Evolutionary conservation across 345 rosid genomes (phyloP).

Genomic region (Eucalyptus cloeziana): DNA sequence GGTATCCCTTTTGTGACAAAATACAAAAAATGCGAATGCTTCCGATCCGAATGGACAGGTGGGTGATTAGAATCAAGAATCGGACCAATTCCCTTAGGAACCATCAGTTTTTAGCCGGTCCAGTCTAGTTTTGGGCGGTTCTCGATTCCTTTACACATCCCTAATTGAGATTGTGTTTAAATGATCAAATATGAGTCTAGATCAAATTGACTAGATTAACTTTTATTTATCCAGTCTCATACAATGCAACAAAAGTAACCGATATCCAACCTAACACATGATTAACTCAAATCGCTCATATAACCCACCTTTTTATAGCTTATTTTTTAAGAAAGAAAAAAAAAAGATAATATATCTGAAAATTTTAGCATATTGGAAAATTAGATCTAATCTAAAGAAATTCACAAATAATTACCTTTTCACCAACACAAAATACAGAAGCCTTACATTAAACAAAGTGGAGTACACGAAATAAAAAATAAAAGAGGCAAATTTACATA

Average conservation of each 20-base stretch:
- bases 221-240: neutral
- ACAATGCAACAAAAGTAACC: neutral
- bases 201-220: neutral
- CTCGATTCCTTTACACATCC: too few species aligned
- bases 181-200: neutral
- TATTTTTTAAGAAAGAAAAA: neutral
- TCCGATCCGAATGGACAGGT: fast-evolving
- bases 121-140: too few species aligned
- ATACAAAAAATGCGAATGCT: too few species aligned
- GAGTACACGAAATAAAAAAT: neutral
- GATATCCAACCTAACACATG: neutral
- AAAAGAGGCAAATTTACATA: neutral
- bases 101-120: too few species aligned
- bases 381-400: neutral
- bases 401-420: neutral
- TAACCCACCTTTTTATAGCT: neutral
- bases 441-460: neutral
- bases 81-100: too few species aligned
- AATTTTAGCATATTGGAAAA: neutral
- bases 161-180: neutral
- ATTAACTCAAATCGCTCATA: neutral
- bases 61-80: too few species aligned
- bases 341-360: neutral
- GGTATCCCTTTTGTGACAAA: too few species aligned
- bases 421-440: neutral